Evolutionary conservation across 106 monocot genomes (phyloP).

Genomic region (Platanthera guangdongensis): DNA sequence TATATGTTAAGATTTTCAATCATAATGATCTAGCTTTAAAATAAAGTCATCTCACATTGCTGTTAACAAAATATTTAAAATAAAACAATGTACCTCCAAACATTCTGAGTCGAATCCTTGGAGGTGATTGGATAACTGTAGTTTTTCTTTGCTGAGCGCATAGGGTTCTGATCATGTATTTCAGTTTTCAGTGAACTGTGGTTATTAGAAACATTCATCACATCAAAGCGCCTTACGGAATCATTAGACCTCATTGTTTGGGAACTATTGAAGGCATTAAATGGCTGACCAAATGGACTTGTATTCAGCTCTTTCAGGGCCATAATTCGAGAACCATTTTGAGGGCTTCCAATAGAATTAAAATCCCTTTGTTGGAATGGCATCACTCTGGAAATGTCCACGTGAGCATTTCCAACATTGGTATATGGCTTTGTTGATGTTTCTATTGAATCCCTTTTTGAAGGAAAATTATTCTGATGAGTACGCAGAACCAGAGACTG

Average conservation of each 20-base stretch:
- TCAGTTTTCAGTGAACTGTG: slow-evolving; percentile 14
- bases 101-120: slow-evolving; percentile 9
- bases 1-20: neutral
- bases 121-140: neutral
- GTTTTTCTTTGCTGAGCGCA: slow-evolving; percentile 1
- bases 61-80: neutral
- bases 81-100: slow-evolving; percentile 22
- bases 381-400: slow-evolving; percentile 8
- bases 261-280: slow-evolving; percentile 7
- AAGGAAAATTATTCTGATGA: slow-evolving; percentile 7
- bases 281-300: slow-evolving; percentile 8
- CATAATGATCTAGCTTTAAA: neutral
- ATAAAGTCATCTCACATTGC: neutral
- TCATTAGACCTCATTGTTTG: slow-evolving; percentile 9
- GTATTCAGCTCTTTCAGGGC: slow-evolving; percentile 8
- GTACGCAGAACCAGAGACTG: slow-evolving; percentile 29
- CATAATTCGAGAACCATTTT: slow-evolving; percentile 1
- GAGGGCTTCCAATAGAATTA: slow-evolving; percentile 16
- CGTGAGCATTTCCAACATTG: neutral
- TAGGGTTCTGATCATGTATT: neutral
- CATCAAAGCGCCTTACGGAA: slow-evolving; percentile 6
- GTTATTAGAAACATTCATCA: slow-evolving; percentile 8
- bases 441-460: slow-evolving; percentile 13
- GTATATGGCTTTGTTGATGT: neutral
- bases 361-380: slow-evolving; percentile 25